Conservation (phyloP, 345 rosid species). For the Viola odorata region DNA sequence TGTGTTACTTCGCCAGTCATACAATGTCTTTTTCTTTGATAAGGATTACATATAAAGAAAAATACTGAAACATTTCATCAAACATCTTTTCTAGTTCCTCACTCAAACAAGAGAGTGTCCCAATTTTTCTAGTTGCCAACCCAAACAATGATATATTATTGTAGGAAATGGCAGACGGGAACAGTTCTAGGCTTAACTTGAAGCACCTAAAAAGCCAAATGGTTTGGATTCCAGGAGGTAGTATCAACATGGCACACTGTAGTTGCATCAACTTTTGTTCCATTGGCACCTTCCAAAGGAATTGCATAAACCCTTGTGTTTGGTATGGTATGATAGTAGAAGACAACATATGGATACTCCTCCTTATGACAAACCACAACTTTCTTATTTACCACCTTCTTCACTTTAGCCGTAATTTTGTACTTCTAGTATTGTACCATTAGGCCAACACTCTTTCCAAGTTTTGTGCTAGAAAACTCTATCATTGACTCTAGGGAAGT, state of each 20-base stretch:
- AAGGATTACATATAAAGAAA: no score
- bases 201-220: constrained; percentile 19
- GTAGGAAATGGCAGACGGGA: constrained; percentile 21
- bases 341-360: constrained; percentile 65
- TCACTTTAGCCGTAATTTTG: constrained; percentile 27
- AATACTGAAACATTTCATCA: no score
- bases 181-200: constrained; percentile 19
- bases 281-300: constrained; percentile 57
- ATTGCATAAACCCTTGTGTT: constrained; percentile 48
- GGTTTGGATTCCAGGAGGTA: constrained; percentile 44
- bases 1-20: no score
- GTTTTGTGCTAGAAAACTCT: constrained; percentile 56
- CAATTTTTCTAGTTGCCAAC: constrained; percentile 8
- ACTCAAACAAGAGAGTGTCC: no score
- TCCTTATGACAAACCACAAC: constrained; percentile 79
- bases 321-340: constrained; percentile 66
- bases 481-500: constrained; percentile 83
- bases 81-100: no score
- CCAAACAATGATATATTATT: constrained; percentile 17
- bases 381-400: constrained; percentile 39
- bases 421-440: constrained; percentile 42
- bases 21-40: no score
- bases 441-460: constrained; percentile 48
- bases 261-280: constrained; percentile 53
- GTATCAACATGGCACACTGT: constrained; percentile 88